Base-by-base conservation (phyloP, 805 yeast species). In the Vanderwaltozyma polyspora region DNA sequence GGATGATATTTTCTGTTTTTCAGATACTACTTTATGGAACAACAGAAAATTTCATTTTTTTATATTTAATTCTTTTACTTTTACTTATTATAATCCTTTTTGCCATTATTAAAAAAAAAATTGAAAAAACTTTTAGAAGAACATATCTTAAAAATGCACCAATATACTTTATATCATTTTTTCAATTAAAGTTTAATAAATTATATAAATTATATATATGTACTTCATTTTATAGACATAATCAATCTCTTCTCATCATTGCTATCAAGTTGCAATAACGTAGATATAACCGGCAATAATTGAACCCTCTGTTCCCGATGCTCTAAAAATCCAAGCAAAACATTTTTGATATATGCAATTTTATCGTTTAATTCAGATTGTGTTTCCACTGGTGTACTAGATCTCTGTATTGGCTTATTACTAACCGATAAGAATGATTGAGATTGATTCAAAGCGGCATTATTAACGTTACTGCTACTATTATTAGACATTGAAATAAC, bases 291-390 rank as follows among this genome's bases (percentile, higher is more conserved):
- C 0, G 97, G 96, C 22, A 91, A 62, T 28, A 89, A 66, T 54
- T 78, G 84, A 19, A 68, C 74, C 39, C 97, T 68, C 57, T 87
- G 96, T n/a, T 89, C 98, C 49, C 72, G 81, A 52, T 83, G 95
- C 50, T 87, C 95, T 35, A 91, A 59, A 53, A 81, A 91, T 2
- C 96, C 96, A 2, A 89, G 62, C n/a, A 89, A 57, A 3, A 89
- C 95, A 52, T 91, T 91, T 55, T 82, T 83, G 33, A 86, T 67
- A 52, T 89, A 89, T 10, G 93, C 83, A 15, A 79, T 66, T 46
- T 74, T 79, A 18, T 55, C 60, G 30, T 59, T 63, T 23, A 47
- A 37, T n/a, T 54, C 59, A 11, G 47, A 38, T 19, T 43, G 45
- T 3, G 44, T 15, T 6, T 27, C 41, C 4, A 29, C 16, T 3